Conservation (phyloP, 805 yeast species). For the Candida krabiensis region DNA sequence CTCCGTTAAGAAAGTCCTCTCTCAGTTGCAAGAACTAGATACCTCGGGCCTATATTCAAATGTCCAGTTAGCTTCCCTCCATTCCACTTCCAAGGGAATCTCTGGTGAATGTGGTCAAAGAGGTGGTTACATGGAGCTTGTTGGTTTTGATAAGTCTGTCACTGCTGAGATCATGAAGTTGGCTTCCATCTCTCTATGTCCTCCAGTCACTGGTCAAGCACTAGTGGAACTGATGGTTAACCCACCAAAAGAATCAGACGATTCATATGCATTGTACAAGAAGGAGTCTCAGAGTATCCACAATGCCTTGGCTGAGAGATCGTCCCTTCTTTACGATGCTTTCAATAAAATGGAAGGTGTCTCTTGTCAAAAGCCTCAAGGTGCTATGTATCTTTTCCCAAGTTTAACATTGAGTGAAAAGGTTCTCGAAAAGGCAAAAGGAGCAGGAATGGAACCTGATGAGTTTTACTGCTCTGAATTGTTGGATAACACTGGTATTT, state of each 20-base stretch:
- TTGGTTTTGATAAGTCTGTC: constrained; percentile 74
- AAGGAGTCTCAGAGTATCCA: constrained; percentile 64
- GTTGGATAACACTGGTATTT: constrained; percentile 86
- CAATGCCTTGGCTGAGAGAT: constrained; percentile 60
- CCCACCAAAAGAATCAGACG: constrained; percentile 82
- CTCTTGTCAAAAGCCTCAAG: constrained; percentile 84
- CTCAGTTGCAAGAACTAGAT: constrained; percentile 54
- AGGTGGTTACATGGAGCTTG: constrained; percentile 96
- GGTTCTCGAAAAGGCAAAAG: constrained; percentile 62
- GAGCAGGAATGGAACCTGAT: constrained; percentile 64
- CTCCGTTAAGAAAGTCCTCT: constrained; percentile 79
- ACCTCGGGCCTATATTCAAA: constrained; percentile 56
- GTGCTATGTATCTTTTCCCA: constrained; percentile 98
- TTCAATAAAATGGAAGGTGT: constrained; percentile 80
- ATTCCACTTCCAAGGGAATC: constrained; percentile 97
- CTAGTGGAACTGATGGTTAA: constrained; percentile 89
- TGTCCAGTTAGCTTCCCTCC: constrained; percentile 89
- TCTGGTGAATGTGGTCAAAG: constrained; percentile 99
- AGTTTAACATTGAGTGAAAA: constrained; percentile 61
- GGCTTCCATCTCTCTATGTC: constrained; percentile 89
- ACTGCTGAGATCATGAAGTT: constrained; percentile 73
- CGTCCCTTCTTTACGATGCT: constrained; percentile 63
- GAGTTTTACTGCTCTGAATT: constrained; percentile 86
- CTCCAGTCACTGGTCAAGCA: constrained; percentile 95
- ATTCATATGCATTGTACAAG: constrained; percentile 65